Base-by-base conservation (phyloP, 2,329 filamentous ascomycete genomes). In the Colletotrichum nymphaeae region DNA sequence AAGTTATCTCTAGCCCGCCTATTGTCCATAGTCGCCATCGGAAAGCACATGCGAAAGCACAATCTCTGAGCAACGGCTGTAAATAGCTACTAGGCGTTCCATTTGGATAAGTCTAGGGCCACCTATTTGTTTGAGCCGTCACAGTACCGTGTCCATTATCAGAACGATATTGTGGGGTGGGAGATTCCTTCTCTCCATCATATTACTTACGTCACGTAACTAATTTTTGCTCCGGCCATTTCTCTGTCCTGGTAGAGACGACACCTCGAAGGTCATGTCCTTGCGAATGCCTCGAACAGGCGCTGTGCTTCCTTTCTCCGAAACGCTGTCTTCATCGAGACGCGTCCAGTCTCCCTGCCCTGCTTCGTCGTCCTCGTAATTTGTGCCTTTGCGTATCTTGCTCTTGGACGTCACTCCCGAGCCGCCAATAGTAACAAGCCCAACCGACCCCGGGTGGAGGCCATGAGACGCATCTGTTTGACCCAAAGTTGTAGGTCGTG, bases 261-360 rank as follows among this genome's bases (percentile, higher is more conserved):
- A 63, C 42, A 58, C 37, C 30, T 70, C 68, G 14, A 75, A 75
- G 16, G 65, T 70, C 65, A 63, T 59, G 16, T 75, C 67, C 64
- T 52, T 74, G 4, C 72, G 57, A 55, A 75, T 74, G 3, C 74
- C 74, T 7, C 57, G 63, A 9, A 74, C 74, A 11, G 72, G 74
- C 53, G 69, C 72, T 3, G 74, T 75, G 65, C 74, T 75, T 42
- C 72, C 72, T 26, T 75, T 75, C 30, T 75, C 74, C 6, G 72
- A 75, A 1, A 24, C 65, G 3, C 28, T 72, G 32, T 74, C 73
- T 46, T 75, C 74, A 16, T 75, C 67, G 11, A 75, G 74, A 7
- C 72, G 74, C 3, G 72, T 75, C 74, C 74, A 75, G 16, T 74
- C 64, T 6, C 72, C 74, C 12, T 75, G 63, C 0, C 66, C 74